Base-by-base conservation (phyloP, 352 stramenopile species). In the Albugo candida region DNA sequence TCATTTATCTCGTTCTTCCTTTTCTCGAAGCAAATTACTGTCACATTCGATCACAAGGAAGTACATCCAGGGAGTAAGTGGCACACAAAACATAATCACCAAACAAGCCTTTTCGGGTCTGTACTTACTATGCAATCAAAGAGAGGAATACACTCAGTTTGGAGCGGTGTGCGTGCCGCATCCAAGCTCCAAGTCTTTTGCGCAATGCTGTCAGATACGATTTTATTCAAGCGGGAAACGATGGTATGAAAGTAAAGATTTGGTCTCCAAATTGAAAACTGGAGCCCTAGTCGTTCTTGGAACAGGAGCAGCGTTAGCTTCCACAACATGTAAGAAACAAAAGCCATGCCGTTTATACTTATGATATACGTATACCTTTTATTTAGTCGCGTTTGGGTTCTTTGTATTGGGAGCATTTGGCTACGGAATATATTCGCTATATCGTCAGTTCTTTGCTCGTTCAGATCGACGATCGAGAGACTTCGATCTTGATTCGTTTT, bases 361-460 rank as follows among this genome's bases (percentile, higher is more conserved):
- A 24, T 43, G 8, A 19, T 43, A 10, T 43, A 31, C 24, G 24
- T 31, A 10, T 31, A 31, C 8, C 8, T 43, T 36, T 47, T 34
- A n/a, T 39, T 11, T 36, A 86, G 73, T 86, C 47, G 73, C 67
- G 5, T 78, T 86, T 47, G 71, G 73, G n/a, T 41, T 82, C 13
- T 53, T 83, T 51, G 67, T 86, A 54, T 60, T 64, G 11, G 71
- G 68, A 1, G 70, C 73, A 12, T 70, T 71, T 6, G 73, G 69
- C 2, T 83, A 80, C 35, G 73, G 73, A 6, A n/a, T 83, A 42
- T 86, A 85, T 54, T 54, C 70, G 12, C 52, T 85, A 18, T 85
- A 86, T 56, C 68, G 71, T 34, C 58, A 60, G 17, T 64, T 86
- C 40, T 61, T 81, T 14, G 53, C 24, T 31, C 24, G 63, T 0